These are phyloP conservation scores for Apostasia ramifera DNA, from an alignment of 106 monocot genomes.

Conservation along the genomic window DNA sequence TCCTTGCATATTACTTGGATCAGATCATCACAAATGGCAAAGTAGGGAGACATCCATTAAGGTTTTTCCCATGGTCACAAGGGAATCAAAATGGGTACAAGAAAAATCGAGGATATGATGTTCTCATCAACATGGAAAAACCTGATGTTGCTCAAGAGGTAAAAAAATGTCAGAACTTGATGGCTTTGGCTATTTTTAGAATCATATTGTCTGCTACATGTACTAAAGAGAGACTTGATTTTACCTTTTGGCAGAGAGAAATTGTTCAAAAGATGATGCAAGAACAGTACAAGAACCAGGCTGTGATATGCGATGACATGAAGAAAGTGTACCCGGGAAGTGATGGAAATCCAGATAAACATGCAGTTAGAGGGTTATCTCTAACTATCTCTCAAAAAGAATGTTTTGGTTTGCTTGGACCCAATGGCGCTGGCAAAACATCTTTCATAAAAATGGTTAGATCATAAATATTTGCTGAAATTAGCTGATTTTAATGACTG, in stretches of 20 bases:
- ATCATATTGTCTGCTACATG: too few relatives aligned
- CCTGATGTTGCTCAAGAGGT: slow-evolving; percentile 37
- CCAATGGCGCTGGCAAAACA: slow-evolving; percentile 46
- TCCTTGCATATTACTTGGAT: slow-evolving; percentile 24
- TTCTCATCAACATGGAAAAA: slow-evolving; percentile 24
- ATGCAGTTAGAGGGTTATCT: slow-evolving; percentile 35
- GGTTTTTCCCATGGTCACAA: slow-evolving; percentile 8
- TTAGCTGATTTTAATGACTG: too few relatives aligned
- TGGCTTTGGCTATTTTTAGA: too few relatives aligned
- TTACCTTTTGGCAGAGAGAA: slow-evolving; percentile 14
- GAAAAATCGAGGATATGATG: slow-evolving; percentile 4
- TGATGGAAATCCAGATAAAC: slow-evolving; percentile 32
- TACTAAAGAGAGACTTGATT: not conserved
- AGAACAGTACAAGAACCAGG: slow-evolving; percentile 5
- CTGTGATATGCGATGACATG: slow-evolving; percentile 20
- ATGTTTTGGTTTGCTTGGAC: slow-evolving; percentile 44
- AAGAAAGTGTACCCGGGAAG: slow-evolving; percentile 23
- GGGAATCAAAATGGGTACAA: not conserved
- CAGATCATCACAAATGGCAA: slow-evolving; percentile 12
- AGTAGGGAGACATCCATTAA: slow-evolving; percentile 12
- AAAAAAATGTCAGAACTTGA: not conserved
- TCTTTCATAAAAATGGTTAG: slow-evolving; percentile 44
- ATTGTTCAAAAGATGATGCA: slow-evolving; percentile 13
- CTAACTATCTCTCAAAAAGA: slow-evolving; percentile 25
- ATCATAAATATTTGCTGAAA: not conserved